Conservation (phyloP, 2,329 filamentous ascomycete genomes). For the Neobulgaria alba region DNA sequence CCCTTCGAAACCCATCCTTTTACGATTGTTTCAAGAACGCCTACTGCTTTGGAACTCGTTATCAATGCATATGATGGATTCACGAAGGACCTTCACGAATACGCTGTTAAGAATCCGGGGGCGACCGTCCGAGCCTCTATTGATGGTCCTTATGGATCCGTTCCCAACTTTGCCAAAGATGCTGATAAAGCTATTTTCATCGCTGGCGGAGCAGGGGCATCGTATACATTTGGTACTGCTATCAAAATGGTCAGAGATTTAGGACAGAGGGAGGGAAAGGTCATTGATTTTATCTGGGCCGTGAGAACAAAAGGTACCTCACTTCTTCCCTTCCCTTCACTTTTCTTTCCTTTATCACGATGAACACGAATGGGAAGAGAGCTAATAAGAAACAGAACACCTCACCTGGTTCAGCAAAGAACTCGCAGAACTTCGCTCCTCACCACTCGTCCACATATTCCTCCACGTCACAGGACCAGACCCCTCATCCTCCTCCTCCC, state of each 20-base stretch:
- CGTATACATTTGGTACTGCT: constrained; percentile 44
- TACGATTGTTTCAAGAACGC: constrained; percentile 42
- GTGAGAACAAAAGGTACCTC: constrained; percentile 39
- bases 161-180: constrained; percentile 41
- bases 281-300: constrained; percentile 41
- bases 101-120: constrained; percentile 41
- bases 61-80: constrained; percentile 50
- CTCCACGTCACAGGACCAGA: background rate
- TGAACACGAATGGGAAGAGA: too few species aligned
- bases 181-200: constrained; percentile 46
- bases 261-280: constrained; percentile 28
- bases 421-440: constrained; percentile 21
- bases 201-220: constrained; percentile 52
- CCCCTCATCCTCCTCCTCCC: background rate
- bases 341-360: background rate
- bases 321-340: background rate
- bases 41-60: constrained; percentile 43
- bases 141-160: constrained; percentile 50
- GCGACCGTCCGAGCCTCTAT: constrained; percentile 41
- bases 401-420: constrained; percentile 16
- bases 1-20: constrained; percentile 55
- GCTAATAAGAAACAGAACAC: constrained; percentile 5
- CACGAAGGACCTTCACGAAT: constrained; percentile 44
- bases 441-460: constrained; percentile 23
- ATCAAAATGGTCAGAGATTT: constrained; percentile 35